Evolutionary conservation across 441 rosid genomes (phyloP).

Genomic region (Bocquillonia castaneifolia): DNA sequence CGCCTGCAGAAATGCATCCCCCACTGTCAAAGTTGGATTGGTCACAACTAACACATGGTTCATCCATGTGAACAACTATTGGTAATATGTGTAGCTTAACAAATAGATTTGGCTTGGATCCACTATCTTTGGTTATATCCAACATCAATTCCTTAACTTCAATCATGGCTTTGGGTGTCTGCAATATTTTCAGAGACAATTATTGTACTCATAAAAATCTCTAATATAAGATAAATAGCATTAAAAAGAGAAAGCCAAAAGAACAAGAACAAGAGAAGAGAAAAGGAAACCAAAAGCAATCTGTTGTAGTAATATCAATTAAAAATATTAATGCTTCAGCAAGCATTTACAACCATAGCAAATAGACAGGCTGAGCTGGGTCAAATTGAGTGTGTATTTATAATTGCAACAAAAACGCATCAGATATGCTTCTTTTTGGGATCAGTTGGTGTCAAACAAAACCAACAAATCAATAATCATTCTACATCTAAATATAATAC

Average conservation of each 20-base stretch:
- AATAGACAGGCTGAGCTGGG: background rate
- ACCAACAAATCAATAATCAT: background rate
- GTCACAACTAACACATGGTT: constrained; percentile 51
- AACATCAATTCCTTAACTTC: constrained; percentile 76
- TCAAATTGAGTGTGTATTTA: background rate
- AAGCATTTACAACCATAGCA: background rate
- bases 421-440: background rate
- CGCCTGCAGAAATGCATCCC: constrained; percentile 40
- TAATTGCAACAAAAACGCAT: background rate
- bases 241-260: background rate
- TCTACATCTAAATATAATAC: too few species aligned
- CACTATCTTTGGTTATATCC: constrained; percentile 78
- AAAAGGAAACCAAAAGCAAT: background rate
- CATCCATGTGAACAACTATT: constrained; percentile 55
- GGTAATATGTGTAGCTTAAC: constrained; percentile 75
- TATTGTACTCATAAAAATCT: constrained; percentile 5
- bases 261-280: background rate
- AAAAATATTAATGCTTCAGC: background rate
- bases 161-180: constrained; percentile 60
- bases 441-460: background rate
- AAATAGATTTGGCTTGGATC: constrained; percentile 60
- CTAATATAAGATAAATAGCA: constrained; percentile 8
- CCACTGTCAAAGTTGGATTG: constrained; percentile 43
- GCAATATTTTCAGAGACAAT: constrained; percentile 35
- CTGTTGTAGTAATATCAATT: background rate